Base-by-base conservation (phyloP, 2,329 filamentous ascomycete genomes). In the Aspergillus clavatus region DNA sequence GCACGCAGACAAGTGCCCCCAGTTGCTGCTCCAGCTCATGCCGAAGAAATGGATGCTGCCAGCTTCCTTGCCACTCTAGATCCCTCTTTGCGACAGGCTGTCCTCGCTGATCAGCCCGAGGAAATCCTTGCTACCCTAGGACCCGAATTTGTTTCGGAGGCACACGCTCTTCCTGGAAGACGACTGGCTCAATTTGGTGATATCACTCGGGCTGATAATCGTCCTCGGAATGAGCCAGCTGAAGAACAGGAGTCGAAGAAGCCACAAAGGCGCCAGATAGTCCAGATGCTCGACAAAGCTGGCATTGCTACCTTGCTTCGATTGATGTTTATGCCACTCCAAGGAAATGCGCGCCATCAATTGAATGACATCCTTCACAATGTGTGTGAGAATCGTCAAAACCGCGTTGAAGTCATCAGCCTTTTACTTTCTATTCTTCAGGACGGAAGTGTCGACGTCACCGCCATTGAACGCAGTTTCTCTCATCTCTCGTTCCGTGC, bases 271-370 rank as follows among this genome's bases (percentile, higher is more conserved):
- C 86, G 87, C 50, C 84, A 88, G 18, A 86, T 94, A 46, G 87
- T 95, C 19, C 93, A 98, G 65, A 95, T 98, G 86, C 80, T 98
- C 23, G 93, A 98, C 68, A 96, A 95, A 70, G 80, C 90, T 38
- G 93, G 94, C 21, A 84, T 98, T 54, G 93, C 94, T 21, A 97
- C 93, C n/a, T 74, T 98, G 26, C 77, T 98, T 35, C 87, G 94
- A n/a, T 79, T 98, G 7, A 96, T 98, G 91, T 98, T 98, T 66
- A 89, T 97, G 58, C 86, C 88, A 38, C 88, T 96, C 54, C 87
- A 91, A 53, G 88, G 87, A 18, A 93, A 87, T 50, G 85, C 93
- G 39, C 87, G 89, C 54, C 82, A 79, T 50, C 87, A 89, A 48
- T 77, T 98, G 42, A 91, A 93, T 63, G 84, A 85, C 44, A 87